Evolutionary conservation across 345 rosid genomes (phyloP).

Genomic region (Ceriops decandra): DNA sequence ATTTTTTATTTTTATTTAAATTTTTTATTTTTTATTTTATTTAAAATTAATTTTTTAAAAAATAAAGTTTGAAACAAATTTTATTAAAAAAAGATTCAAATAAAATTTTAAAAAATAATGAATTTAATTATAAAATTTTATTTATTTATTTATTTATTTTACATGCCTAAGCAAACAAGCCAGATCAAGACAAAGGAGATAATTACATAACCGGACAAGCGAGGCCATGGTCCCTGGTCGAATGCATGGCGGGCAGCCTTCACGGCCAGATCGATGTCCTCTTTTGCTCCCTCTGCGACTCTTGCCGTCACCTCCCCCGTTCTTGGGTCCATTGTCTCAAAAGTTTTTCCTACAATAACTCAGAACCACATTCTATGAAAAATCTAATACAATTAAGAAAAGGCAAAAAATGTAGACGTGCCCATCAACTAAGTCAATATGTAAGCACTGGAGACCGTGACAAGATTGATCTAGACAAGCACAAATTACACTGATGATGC

Average conservation of each 20-base stretch:
- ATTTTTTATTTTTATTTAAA: no score
- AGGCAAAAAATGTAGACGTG: background rate
- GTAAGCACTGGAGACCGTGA: no score
- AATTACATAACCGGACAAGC: slow-evolving; percentile 52
- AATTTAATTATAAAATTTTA: no score
- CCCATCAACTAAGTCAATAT: background rate
- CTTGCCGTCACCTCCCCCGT: slow-evolving; percentile 20
- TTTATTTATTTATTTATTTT: no score
- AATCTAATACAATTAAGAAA: background rate
- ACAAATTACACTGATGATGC: no score
- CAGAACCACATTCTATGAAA: background rate
- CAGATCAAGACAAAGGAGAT: background rate
- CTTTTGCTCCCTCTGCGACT: slow-evolving; percentile 23
- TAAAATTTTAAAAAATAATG: no score
- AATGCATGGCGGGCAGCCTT: slow-evolving; percentile 26
- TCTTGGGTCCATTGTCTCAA: slow-evolving; percentile 28
- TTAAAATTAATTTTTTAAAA: no score
- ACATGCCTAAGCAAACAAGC: no score
- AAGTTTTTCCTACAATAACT: slow-evolving; percentile 15
- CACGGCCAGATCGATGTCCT: slow-evolving; percentile 25
- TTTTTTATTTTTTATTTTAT: no score
- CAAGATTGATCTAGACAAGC: no score
- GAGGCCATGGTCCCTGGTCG: slow-evolving; percentile 34
- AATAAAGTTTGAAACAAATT: no score
- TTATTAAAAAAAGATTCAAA: no score